Percentiles rank a stretch among this genome's conserved stretches.
Conservation (phyloP, 2,329 filamentous ascomycete genomes). For the Camillea tinctor region DNA sequence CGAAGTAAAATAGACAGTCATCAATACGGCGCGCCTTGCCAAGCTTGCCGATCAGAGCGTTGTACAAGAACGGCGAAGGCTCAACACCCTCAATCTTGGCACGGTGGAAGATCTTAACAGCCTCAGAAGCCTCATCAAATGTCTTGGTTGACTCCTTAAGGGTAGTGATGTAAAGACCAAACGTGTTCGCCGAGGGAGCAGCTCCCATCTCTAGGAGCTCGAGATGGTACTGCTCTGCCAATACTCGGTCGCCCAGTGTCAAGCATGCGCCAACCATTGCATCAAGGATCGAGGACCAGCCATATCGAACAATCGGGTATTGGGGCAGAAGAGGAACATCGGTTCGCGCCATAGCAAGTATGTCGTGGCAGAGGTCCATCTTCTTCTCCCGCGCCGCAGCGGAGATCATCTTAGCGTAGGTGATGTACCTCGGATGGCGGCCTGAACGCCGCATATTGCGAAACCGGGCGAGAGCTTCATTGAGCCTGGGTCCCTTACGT, state of each 20-base stretch:
- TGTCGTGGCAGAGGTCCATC: slow-evolving; percentile 78
- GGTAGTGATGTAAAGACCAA: slow-evolving; percentile 98
- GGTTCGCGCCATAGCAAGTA: slow-evolving; percentile 82
- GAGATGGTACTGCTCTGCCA: slow-evolving; percentile 85
- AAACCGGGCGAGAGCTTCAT: slow-evolving; percentile 79
- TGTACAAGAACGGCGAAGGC: slow-evolving; percentile 96
- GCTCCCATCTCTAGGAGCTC: slow-evolving; percentile 88
- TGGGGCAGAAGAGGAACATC: slow-evolving; percentile 84
- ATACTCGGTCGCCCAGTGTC: slow-evolving; percentile 73
- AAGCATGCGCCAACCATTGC: slow-evolving; percentile 94
- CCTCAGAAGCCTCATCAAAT: slow-evolving; percentile 95
- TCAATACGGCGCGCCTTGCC: slow-evolving; percentile 97
- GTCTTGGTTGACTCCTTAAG: slow-evolving; percentile 96
- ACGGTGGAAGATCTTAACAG: slow-evolving; percentile 94
- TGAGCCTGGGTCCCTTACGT: slow-evolving; percentile 69
- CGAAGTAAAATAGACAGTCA: slow-evolving; percentile 96
- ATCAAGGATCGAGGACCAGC: slow-evolving; percentile 94
- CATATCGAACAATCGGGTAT: slow-evolving; percentile 85
- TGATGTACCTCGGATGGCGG: slow-evolving; percentile 91
- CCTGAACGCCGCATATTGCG: slow-evolving; percentile 91
- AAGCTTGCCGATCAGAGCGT: slow-evolving; percentile 95
- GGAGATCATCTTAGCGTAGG: slow-evolving; percentile 91
- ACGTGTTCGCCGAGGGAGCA: slow-evolving; percentile 94
- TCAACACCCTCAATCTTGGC: slow-evolving; percentile 92
- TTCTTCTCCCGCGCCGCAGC: slow-evolving; percentile 84